These are phyloP conservation scores for Iberis pinnata DNA, from an alignment of 345 rosid species.

Conservation along the genomic window DNA sequence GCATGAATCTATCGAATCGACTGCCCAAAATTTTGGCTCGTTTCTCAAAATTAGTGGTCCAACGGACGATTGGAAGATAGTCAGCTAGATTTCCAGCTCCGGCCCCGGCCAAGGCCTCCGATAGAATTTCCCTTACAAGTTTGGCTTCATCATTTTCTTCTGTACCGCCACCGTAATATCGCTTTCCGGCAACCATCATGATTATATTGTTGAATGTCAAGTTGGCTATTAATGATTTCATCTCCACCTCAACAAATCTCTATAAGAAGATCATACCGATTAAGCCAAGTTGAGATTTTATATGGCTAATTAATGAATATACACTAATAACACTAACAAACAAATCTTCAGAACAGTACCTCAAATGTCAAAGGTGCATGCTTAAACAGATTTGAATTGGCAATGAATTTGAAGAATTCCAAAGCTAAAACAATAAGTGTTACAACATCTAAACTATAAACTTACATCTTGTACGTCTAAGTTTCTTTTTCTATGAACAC, in stretches of 20 bases:
- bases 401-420: no score
- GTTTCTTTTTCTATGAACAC: no score
- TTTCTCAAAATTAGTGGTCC: slow-evolving; percentile 22
- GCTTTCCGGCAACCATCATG: neutral
- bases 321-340: no score
- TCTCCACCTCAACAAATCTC: slow-evolving; percentile 9
- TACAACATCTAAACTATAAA: no score
- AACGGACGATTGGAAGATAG: slow-evolving; percentile 27
- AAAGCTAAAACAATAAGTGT: no score
- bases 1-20: slow-evolving; percentile 33
- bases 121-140: neutral
- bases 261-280: no score
- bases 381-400: no score
- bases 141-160: neutral
- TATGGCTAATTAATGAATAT: no score
- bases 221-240: slow-evolving; percentile 5
- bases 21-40: slow-evolving; percentile 10
- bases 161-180: neutral
- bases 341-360: no score
- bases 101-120: neutral
- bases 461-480: no score
- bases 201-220: slow-evolving; percentile 20
- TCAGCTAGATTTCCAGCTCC: slow-evolving; percentile 11
- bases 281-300: no score
- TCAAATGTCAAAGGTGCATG: no score